phyloP scores from a whole-genome alignment of 768 basidiomycete genomes.

The Hericium rajendrae region DNA sequence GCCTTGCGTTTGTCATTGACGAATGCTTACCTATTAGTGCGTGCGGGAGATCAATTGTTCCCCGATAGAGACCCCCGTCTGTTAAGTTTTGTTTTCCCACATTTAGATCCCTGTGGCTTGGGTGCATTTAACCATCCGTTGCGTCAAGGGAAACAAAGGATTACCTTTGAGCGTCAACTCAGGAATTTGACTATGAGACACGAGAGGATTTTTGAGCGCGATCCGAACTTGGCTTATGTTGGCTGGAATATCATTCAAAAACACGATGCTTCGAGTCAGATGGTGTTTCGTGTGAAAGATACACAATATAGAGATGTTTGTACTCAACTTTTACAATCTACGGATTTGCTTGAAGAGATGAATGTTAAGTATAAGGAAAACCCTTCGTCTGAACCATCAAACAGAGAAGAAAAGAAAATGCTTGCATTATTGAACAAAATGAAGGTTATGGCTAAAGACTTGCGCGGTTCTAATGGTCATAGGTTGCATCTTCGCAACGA shows the following conservation, averaged over 20 bases:
- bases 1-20: too few relatives aligned
- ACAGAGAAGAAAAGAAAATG: neutral
- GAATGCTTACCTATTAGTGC: too few relatives aligned
- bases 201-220: neutral
- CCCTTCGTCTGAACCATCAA: neutral
- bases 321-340: neutral
- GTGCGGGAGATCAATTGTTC: too few relatives aligned
- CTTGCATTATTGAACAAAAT: neutral
- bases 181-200: neutral
- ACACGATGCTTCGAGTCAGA: neutral
- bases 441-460: neutral
- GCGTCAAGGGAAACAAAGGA: too few relatives aligned
- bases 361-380: neutral
- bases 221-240: neutral
- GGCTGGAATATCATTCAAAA: neutral
- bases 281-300: neutral
- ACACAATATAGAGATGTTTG: neutral
- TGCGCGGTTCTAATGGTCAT: neutral
- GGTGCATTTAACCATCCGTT: too few relatives aligned
- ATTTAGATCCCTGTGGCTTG: too few relatives aligned
- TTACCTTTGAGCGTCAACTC: too few relatives aligned
- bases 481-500: neutral
- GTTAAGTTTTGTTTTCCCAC: too few relatives aligned
- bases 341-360: neutral
- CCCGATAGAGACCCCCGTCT: too few relatives aligned